Base-by-base conservation (phyloP, 768 basidiomycete genomes). In the Auriscalpium orientale region DNA sequence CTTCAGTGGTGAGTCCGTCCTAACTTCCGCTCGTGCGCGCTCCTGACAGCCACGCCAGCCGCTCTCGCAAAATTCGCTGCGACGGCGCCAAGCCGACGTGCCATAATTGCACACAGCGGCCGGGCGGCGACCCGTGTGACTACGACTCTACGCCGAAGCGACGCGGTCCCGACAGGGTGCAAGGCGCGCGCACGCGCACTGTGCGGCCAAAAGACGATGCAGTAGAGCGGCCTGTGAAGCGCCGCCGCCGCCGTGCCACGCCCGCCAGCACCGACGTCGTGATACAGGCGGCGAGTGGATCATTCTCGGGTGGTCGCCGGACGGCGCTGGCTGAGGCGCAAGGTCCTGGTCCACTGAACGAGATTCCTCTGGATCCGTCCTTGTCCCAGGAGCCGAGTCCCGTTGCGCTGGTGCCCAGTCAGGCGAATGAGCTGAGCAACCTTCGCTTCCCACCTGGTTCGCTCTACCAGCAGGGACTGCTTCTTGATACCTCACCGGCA, bases 81-180 rank as follows among this genome's bases (percentile, higher is more conserved):
- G 89, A 91, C 66, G 89, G 89, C 53, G 83, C 84, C 9, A 89
- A 84, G 60, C 89, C 89, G 10, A 64, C 75, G 10, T 91, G 89
- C 64, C 80, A 86, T 64, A 89, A 89, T 64, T 91, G 89, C 64
- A 69, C 72, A 43, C 80, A 79, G 59, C 78, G 85, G 40, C 44
- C 63, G 34, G 57, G 57, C n/a, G 55, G 57, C 15, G 57, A 62
- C 46, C 76, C 78, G 47, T 91, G 89, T 65, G 66, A 72, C 51
- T 91, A 91, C 62, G 89, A 91, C 61, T 55, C 79, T 13, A 69
- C 80, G 5, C 89, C 89, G 20, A 90, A 87, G 64, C 84, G 89
- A 46, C 79, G 89, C 43, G 89, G 89, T 1, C 89, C 89, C 2
- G 89, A 91, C 69, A 87, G 80, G 69, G 78, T 74, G 0, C 88